Evolutionary conservation across 2,329 filamentous ascomycete species (phyloP).

Genomic region (Venturiaceae sp.): DNA sequence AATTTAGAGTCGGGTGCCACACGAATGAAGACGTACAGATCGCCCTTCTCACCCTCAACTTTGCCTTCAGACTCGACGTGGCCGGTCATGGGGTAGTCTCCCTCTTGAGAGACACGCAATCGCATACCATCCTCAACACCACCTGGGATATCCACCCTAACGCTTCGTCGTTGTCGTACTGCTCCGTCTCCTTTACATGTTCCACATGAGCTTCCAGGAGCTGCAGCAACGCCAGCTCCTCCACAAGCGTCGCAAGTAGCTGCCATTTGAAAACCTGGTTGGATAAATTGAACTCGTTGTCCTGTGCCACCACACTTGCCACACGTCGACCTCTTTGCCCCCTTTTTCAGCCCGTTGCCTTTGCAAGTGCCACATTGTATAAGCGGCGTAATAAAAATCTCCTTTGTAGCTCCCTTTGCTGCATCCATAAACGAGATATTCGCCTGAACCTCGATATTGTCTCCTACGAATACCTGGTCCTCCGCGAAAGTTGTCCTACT

Average conservation of each 20-base stretch:
- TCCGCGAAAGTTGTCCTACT: slow-evolving; percentile 60
- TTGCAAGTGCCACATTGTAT: slow-evolving; percentile 72
- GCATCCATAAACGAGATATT: slow-evolving; percentile 95
- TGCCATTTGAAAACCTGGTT: slow-evolving; percentile 92
- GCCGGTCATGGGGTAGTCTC: slow-evolving; percentile 75
- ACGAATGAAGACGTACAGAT: slow-evolving; percentile 83
- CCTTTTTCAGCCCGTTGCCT: slow-evolving; percentile 76
- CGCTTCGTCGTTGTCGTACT: slow-evolving; percentile 69
- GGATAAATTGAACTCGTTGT: slow-evolving; percentile 77
- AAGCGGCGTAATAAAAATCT: slow-evolving; percentile 77
- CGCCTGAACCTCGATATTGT: slow-evolving; percentile 90
- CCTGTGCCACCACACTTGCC: slow-evolving; percentile 78
- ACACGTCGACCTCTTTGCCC: slow-evolving; percentile 64
- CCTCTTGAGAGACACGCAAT: slow-evolving; percentile 72
- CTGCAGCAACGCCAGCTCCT: slow-evolving; percentile 66
- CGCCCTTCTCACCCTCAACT: slow-evolving; percentile 47
- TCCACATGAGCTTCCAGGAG: slow-evolving; percentile 70
- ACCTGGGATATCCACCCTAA: slow-evolving; percentile 84
- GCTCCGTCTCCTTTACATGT: slow-evolving; percentile 78
- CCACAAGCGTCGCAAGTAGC: slow-evolving; percentile 76
- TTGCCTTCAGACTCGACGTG: slow-evolving; percentile 41
- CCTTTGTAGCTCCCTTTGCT: slow-evolving; percentile 80
- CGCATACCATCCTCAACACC: slow-evolving; percentile 97
- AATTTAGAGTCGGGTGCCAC: slow-evolving; percentile 89
- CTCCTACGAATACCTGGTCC: slow-evolving; percentile 69